Evolutionary conservation across 106 monocot species (phyloP).

Genomic region (Dactylorhiza incarnata): DNA sequence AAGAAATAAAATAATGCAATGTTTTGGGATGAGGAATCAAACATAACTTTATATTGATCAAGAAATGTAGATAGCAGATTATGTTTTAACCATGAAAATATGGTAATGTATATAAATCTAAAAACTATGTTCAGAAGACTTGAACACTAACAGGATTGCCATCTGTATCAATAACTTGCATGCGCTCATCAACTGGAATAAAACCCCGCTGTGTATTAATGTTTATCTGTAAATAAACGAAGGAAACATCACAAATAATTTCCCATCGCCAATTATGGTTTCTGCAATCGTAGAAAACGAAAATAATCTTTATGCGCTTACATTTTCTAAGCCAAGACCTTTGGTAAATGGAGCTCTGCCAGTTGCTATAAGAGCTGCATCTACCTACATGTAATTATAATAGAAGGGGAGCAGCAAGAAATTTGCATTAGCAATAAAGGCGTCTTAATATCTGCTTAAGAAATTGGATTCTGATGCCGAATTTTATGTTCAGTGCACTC

Average conservation of each 20-base stretch:
- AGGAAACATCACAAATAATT: neutral
- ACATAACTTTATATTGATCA: neutral
- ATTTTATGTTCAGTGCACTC: neutral
- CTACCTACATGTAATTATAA: conserved; percentile 45
- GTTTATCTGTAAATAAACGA: conserved; percentile 53
- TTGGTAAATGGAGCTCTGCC: conserved; percentile 97
- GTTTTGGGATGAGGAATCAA: neutral
- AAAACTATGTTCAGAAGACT: neutral
- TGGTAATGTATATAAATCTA: neutral
- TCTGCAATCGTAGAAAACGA: neutral
- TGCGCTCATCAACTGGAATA: conserved; percentile 88
- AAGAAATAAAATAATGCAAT: neutral
- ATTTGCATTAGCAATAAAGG: neutral
- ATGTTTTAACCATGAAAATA: neutral
- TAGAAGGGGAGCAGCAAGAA: neutral
- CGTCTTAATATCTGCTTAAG: neutral
- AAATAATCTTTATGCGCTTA: conserved; percentile 15
- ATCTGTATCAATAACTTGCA: conserved; percentile 78
- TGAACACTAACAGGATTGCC: conserved; percentile 63
- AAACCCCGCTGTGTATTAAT: conserved; percentile 94
- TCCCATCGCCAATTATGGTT: neutral
- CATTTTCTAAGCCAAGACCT: conserved; percentile 97
- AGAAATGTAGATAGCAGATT: neutral
- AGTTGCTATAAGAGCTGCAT: conserved; percentile 98
- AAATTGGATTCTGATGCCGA: neutral